These are phyloP conservation scores for Rusavskia elegans DNA, from an alignment of 495 filamentous ascomycete species.

Conservation along the genomic window DNA sequence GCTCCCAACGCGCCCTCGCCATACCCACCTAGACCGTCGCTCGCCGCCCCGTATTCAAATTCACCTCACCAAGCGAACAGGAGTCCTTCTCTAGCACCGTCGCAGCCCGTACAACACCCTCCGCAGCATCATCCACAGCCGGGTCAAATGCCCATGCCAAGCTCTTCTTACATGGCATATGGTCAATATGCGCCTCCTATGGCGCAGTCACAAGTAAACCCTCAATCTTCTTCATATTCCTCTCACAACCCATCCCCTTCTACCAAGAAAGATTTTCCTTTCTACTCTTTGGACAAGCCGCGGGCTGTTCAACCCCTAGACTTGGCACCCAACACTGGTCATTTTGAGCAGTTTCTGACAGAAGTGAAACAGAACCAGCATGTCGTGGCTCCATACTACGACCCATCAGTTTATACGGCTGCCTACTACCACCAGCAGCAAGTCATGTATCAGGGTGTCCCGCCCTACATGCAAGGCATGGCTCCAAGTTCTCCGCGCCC, in stretches of 20 bases:
- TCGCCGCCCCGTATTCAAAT: slow-evolving; percentile 40
- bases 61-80: slow-evolving; percentile 51
- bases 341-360: slow-evolving; percentile 66
- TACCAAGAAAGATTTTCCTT: slow-evolving; percentile 12
- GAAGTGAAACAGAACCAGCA: slow-evolving; percentile 37
- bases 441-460: slow-evolving; percentile 25
- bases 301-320: slow-evolving; percentile 29
- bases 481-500: slow-evolving; percentile 33
- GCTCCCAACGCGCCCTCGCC: slow-evolving; percentile 50
- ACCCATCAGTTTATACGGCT: slow-evolving; percentile 25
- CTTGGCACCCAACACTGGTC: slow-evolving; percentile 50
- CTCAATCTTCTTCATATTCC: slow-evolving; percentile 31
- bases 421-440: slow-evolving; percentile 28
- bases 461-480: slow-evolving; percentile 30
- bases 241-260: slow-evolving; percentile 17
- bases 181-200: slow-evolving; percentile 42
- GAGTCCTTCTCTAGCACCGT: slow-evolving; percentile 55
- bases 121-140: slow-evolving; percentile 51
- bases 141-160: slow-evolving; percentile 40
- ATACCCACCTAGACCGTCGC: slow-evolving; percentile 34
- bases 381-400: slow-evolving; percentile 25
- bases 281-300: slow-evolving; percentile 18
- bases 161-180: slow-evolving; percentile 35
- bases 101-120: slow-evolving; percentile 47
- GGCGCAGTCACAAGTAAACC: slow-evolving; percentile 53